Evolutionary conservation across 2,329 filamentous ascomycete genomes (phyloP).

Genomic region (Capronia americana): DNA sequence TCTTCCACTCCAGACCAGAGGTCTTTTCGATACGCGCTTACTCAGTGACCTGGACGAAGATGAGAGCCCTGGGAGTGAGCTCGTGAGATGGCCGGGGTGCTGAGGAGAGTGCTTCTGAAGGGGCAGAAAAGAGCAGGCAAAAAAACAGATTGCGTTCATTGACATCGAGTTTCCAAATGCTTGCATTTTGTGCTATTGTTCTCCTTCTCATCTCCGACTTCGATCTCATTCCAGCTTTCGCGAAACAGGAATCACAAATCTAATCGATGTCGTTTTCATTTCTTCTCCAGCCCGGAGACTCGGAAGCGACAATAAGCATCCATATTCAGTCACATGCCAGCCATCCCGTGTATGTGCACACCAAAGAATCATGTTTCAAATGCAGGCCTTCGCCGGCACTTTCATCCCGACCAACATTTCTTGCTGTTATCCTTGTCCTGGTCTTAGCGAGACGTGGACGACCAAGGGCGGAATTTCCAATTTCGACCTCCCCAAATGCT

Average conservation of each 20-base stretch:
- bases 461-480: not conserved
- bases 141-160: not conserved
- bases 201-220: not conserved
- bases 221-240: not conserved
- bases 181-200: constrained; percentile 1
- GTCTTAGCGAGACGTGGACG: not conserved
- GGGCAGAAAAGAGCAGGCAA: not conserved
- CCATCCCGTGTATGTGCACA: not conserved
- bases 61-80: not conserved
- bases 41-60: not conserved
- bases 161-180: not conserved
- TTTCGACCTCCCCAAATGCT: not conserved
- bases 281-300: not conserved
- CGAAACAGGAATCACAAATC: not conserved
- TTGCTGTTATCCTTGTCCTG: not conserved
- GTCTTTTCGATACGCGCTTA: too few species aligned
- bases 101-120: not conserved
- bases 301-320: not conserved
- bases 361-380: not conserved
- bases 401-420: not conserved
- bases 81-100: not conserved
- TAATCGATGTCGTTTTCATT: not conserved
- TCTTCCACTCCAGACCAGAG: too few species aligned
- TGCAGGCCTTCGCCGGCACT: not conserved
- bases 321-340: constrained; percentile 1